Evolutionary conservation across 768 basidiomycete genomes (phyloP).

Genomic region (Amanita exitialis): DNA sequence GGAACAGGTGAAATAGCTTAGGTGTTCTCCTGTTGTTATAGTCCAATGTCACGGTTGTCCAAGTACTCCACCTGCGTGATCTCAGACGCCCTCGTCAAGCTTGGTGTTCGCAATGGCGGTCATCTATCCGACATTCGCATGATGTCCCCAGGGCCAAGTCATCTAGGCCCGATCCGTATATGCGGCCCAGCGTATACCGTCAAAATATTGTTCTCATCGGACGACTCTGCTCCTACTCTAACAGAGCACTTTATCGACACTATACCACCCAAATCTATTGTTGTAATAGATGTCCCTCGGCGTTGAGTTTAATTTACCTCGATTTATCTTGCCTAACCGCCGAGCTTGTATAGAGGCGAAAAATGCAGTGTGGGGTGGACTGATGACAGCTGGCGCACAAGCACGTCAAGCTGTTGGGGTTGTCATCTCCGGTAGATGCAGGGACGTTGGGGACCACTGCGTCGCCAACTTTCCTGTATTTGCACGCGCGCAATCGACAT

Average conservation of each 20-base stretch:
- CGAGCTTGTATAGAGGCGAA: constrained; percentile 39
- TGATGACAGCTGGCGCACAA: constrained; percentile 82
- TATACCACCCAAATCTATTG: constrained; percentile 49
- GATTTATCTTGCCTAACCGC: not conserved
- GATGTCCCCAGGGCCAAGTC: constrained; percentile 33
- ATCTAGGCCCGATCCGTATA: constrained; percentile 20
- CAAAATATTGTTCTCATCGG: constrained; percentile 56
- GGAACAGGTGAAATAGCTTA: not conserved
- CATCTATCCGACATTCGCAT: constrained; percentile 69
- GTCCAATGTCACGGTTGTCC: constrained; percentile 14
- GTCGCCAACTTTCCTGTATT: constrained; percentile 69
- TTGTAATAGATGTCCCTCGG: constrained; percentile 68
- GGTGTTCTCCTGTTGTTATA: not conserved
- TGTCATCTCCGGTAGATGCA: constrained; percentile 75
- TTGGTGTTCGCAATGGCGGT: constrained; percentile 63
- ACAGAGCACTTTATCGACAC: constrained; percentile 77
- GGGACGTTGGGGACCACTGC: constrained; percentile 76
- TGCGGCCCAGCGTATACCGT: constrained; percentile 87
- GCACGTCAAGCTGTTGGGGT: constrained; percentile 62
- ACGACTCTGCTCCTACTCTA: constrained; percentile 53
- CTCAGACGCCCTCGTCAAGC: constrained; percentile 82
- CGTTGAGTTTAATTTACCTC: constrained; percentile 28
- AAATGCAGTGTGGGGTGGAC: constrained; percentile 87
- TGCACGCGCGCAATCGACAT: constrained; percentile 70
- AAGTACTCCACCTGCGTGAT: constrained; percentile 70